Conservation (phyloP, 2,329 filamentous ascomycete genomes). For the Xylaria sp. region DNA sequence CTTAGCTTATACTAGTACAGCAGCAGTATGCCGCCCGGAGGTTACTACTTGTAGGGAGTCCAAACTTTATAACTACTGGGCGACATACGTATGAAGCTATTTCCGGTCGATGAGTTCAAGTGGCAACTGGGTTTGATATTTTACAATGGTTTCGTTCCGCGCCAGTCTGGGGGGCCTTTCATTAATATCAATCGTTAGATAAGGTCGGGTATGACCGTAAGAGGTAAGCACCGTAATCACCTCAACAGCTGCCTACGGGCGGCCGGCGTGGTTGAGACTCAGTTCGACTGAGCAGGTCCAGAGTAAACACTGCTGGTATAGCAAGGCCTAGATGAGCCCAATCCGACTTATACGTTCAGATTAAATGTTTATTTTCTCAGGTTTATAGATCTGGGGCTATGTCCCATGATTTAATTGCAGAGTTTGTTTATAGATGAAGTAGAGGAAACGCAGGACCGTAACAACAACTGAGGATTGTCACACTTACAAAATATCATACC, state of each 20-base stretch:
- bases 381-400: neutral
- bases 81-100: constrained; percentile 2
- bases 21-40: neutral
- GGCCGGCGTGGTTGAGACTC: neutral
- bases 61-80: neutral
- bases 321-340: neutral
- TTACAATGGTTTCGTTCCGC: neutral
- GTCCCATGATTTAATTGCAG: neutral
- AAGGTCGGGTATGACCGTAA: constrained; percentile 2
- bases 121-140: neutral
- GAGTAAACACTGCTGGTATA: neutral
- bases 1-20: neutral
- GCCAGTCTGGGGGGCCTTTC: neutral
- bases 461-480: neutral
- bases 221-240: constrained; percentile 5
- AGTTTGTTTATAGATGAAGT: neutral
- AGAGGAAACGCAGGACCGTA: constrained; percentile 1
- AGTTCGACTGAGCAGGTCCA: neutral
- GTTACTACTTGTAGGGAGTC: constrained; percentile 9
- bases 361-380: neutral
- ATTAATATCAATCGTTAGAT: neutral
- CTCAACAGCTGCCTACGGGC: neutral
- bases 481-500: neutral
- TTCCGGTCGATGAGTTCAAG: neutral
- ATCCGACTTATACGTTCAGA: neutral